Evolutionary conservation across 2,329 filamentous ascomycete species (phyloP).

Genomic region (Alternaria sp.): DNA sequence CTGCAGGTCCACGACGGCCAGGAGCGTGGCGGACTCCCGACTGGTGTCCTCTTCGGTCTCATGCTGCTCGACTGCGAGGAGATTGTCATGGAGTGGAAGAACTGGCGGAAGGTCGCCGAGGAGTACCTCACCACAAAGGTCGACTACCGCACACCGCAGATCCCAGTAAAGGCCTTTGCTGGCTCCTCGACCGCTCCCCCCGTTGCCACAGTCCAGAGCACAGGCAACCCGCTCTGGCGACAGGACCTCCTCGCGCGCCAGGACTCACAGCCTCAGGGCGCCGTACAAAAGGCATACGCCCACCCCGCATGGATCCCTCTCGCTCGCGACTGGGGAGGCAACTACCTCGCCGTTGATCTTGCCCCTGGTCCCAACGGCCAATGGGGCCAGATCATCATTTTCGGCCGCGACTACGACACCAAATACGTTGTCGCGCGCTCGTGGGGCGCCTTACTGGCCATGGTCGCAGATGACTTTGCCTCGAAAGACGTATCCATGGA

Average conservation of each 20-base stretch:
- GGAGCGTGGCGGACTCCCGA: slow-evolving; percentile 88
- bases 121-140: slow-evolving; percentile 74
- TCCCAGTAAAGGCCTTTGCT: slow-evolving; percentile 74
- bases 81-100: slow-evolving; percentile 96
- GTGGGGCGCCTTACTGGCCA: slow-evolving; percentile 85
- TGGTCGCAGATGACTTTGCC: slow-evolving; percentile 88
- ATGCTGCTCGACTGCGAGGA: slow-evolving; percentile 99
- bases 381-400: slow-evolving; percentile 97
- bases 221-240: slow-evolving; percentile 74
- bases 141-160: slow-evolving; percentile 63
- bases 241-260: slow-evolving; percentile 84
- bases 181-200: slow-evolving; percentile 74
- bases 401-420: slow-evolving; percentile 96
- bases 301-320: slow-evolving; percentile 96
- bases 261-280: slow-evolving; percentile 83
- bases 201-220: slow-evolving; percentile 57
- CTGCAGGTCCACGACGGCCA: slow-evolving; percentile 94
- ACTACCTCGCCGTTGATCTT: slow-evolving; percentile 92
- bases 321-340: slow-evolving; percentile 97
- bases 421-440: slow-evolving; percentile 96
- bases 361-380: slow-evolving; percentile 86
- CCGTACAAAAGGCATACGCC: slow-evolving; percentile 90
- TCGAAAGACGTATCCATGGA: slow-evolving; percentile 92
- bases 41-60: slow-evolving; percentile 88
- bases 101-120: slow-evolving; percentile 92